Conservation (phyloP, 1,284 basidiomycete species). For the Cerioporus squamosus region DNA sequence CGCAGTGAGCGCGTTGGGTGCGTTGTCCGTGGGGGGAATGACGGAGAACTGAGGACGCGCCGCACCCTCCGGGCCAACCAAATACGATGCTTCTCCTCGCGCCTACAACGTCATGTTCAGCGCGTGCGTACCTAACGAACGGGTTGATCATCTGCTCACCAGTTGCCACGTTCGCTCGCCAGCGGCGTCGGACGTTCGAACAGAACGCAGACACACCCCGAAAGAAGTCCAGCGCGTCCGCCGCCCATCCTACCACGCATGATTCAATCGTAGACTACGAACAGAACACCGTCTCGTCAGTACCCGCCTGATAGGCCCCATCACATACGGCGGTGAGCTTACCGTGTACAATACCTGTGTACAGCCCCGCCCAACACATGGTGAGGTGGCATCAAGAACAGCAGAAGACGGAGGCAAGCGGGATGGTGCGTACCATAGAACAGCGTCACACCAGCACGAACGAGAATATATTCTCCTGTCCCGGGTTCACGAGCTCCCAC, state of each 20-base stretch:
- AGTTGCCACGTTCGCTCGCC: too few species aligned
- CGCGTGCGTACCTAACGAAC: not conserved
- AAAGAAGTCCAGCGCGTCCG: constrained; percentile 3
- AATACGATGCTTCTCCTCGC: not conserved
- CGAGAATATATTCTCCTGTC: constrained; percentile 85
- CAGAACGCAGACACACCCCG: constrained; percentile 11
- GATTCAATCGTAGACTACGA: constrained; percentile 32
- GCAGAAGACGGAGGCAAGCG: not conserved
- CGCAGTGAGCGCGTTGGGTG: too few species aligned
- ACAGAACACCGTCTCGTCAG: constrained; percentile 15
- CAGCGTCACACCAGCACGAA: constrained; percentile 88
- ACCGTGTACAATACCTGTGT: constrained; percentile 34
- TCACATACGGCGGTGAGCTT: constrained; percentile 17
- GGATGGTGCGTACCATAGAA: constrained; percentile 74
- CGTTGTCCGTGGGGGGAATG: too few species aligned
- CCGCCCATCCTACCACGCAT: constrained; percentile 9
- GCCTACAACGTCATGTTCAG: constrained; percentile 5
- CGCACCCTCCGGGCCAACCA: too few species aligned
- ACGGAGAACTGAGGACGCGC: too few species aligned
- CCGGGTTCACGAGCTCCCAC: constrained; percentile 74
- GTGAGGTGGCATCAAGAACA: not conserved
- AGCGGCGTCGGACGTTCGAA: not conserved
- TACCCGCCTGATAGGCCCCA: constrained; percentile 17
- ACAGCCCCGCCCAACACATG: constrained; percentile 12
- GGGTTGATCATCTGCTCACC: too few species aligned